Percentiles rank a stretch among this genome's conserved stretches.
These are phyloP conservation scores for Senecio squalidus DNA, from an alignment of 140 eudicot genomes.

Conservation along the genomic window DNA sequence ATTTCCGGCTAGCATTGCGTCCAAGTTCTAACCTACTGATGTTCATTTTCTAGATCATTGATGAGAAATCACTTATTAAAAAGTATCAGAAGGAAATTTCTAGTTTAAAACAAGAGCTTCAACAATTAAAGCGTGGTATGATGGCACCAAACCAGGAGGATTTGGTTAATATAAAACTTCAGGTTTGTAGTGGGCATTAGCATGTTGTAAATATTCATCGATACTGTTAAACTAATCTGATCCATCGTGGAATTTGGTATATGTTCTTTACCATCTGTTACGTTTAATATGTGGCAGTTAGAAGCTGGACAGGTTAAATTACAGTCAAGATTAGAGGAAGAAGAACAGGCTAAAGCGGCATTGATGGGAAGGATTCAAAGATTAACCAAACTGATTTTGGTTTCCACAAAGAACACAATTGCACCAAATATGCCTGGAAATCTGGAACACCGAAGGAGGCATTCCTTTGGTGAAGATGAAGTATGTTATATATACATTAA, in stretches of 20 bases:
- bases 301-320: slow-evolving; percentile 79
- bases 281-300: slow-evolving; percentile 42
- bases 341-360: slow-evolving; percentile 91
- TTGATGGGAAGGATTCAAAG: slow-evolving; percentile 87
- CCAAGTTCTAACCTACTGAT: slow-evolving; percentile 19
- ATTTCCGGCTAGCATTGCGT: slow-evolving; percentile 1
- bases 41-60: slow-evolving; percentile 52
- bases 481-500: slow-evolving; percentile 26
- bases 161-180: slow-evolving; percentile 66
- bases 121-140: slow-evolving; percentile 74
- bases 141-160: slow-evolving; percentile 65
- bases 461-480: slow-evolving; percentile 94
- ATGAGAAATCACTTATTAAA: slow-evolving; percentile 89
- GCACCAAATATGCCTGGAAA: slow-evolving; percentile 41
- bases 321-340: slow-evolving; percentile 89
- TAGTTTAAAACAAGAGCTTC: slow-evolving; percentile 70
- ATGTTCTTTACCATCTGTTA: too few species aligned
- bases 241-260: too few species aligned
- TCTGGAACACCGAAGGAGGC: slow-evolving; percentile 57
- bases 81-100: slow-evolving; percentile 88
- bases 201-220: too few species aligned
- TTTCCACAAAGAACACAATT: slow-evolving; percentile 68
- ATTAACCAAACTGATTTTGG: slow-evolving; percentile 73
- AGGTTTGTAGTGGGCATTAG: slow-evolving; percentile 64
- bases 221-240: too few species aligned